A percentile compares a stretch with the other conserved stretches of the same genome.
Conservation (phyloP, 805 yeast genomes). For the Candida railenensis region DNA sequence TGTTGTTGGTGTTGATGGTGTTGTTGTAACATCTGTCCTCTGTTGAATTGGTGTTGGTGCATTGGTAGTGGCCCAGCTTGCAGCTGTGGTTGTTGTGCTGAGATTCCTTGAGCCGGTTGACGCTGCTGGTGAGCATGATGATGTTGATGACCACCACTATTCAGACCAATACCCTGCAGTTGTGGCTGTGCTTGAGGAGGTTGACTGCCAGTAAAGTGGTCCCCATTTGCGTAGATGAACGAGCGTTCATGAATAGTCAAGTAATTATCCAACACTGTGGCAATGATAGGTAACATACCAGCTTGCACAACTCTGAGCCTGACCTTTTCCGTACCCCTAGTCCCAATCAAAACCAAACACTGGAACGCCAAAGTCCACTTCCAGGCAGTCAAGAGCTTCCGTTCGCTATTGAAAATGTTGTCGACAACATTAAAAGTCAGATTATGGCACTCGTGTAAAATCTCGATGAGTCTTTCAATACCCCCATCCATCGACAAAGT, state of each 20-base stretch:
- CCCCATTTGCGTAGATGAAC: slow-evolving; percentile 29
- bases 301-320: slow-evolving; percentile 87
- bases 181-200: slow-evolving; percentile 1
- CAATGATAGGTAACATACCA: slow-evolving; percentile 86
- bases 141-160: slow-evolving; percentile 2
- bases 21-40: neutral
- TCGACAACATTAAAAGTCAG: slow-evolving; percentile 27
- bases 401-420: slow-evolving; percentile 35
- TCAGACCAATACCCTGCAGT: slow-evolving; percentile 2
- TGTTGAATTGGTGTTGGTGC: neutral
- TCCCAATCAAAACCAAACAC: slow-evolving; percentile 86
- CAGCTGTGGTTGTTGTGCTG: slow-evolving; percentile 6
- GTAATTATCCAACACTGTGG: slow-evolving; percentile 90
- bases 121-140: slow-evolving; percentile 2
- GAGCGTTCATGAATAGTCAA: slow-evolving; percentile 44
- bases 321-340: slow-evolving; percentile 86
- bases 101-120: neutral
- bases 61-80: too few relatives aligned
- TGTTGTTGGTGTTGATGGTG: slow-evolving; percentile 1
- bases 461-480: slow-evolving; percentile 79
- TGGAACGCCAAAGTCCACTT: slow-evolving; percentile 96
- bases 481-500: slow-evolving; percentile 91
- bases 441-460: slow-evolving; percentile 74
- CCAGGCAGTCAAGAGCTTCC: slow-evolving; percentile 76
- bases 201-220: neutral